A percentile compares a stretch with the other conserved stretches of the same genome.
Conservation (phyloP, 768 basidiomycete genomes). For the Mycena crocata region DNA sequence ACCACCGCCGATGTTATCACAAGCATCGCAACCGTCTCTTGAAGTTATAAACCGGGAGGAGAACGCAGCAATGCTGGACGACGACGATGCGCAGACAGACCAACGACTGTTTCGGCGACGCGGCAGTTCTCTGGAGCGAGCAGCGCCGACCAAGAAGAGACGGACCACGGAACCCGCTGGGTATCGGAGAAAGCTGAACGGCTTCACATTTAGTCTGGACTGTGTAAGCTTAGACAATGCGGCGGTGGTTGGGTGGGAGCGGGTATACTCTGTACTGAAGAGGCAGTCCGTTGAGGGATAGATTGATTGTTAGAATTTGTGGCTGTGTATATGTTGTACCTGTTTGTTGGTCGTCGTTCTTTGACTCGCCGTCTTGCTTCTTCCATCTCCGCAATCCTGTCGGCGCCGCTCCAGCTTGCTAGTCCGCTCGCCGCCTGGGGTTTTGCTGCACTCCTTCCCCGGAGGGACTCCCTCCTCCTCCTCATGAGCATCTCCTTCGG, state of each 20-base stretch:
- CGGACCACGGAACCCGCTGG: neutral
- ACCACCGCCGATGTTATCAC: slow-evolving; percentile 37
- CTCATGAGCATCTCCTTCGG: slow-evolving; percentile 76
- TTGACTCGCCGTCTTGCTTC: slow-evolving; percentile 21
- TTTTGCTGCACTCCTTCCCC: slow-evolving; percentile 50
- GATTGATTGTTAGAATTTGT: neutral
- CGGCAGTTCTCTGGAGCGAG: neutral
- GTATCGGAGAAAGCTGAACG: too few relatives aligned
- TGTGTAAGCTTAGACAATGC: neutral
- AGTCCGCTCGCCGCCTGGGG: slow-evolving; percentile 49
- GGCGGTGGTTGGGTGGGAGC: slow-evolving; percentile 18
- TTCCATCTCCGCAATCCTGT: slow-evolving; percentile 53
- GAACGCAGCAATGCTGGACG: slow-evolving; percentile 14
- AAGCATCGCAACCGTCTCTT: slow-evolving; percentile 11
- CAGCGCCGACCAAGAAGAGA: slow-evolving; percentile 9
- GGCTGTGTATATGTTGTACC: neutral
- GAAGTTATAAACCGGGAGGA: neutral
- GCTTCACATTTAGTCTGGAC: slow-evolving; percentile 7
- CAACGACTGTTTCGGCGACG: slow-evolving; percentile 11
- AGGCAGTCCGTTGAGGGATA: neutral
- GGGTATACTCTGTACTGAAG: neutral
- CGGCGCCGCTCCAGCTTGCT: slow-evolving; percentile 44
- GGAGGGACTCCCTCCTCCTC: slow-evolving; percentile 62
- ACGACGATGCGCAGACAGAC: slow-evolving; percentile 28
- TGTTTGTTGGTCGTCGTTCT: neutral